phyloP scores from a whole-genome alignment of 2,329 filamentous ascomycete genomes.

The Fusarium duplospermum region DNA sequence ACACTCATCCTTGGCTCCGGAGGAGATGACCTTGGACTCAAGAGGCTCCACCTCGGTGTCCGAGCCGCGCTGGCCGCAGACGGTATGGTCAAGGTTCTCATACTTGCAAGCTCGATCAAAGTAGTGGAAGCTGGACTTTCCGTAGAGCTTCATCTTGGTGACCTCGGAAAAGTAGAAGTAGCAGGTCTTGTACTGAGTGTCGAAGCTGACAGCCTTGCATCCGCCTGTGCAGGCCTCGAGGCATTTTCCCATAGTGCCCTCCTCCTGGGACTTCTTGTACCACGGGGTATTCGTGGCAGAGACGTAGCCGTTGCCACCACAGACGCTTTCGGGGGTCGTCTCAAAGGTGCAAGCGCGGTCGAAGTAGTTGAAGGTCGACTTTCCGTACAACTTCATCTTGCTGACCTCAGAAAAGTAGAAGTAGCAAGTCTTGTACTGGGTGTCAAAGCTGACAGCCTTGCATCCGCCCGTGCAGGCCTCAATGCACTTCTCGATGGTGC shows the following conservation, averaged over 20 bases:
- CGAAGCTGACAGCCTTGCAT: slow-evolving; percentile 2
- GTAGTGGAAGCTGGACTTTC: slow-evolving; percentile 1
- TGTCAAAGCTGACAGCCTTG: slow-evolving; percentile 1
- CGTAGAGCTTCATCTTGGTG: slow-evolving; percentile 1
- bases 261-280: not conserved
- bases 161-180: not conserved
- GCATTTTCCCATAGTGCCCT: not conserved
- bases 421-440: not conserved
- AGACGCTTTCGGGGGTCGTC: not conserved
- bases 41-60: not conserved
- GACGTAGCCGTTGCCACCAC: not conserved
- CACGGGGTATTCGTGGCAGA: not conserved
- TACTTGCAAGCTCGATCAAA: not conserved
- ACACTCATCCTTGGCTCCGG: not conserved
- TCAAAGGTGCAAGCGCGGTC: slow-evolving; percentile 1
- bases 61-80: not conserved
- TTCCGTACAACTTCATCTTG: slow-evolving; percentile 1
- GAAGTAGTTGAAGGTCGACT: not conserved
- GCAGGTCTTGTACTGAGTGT: not conserved
- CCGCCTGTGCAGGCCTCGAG: not conserved
- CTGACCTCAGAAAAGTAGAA: not conserved
- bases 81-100: not conserved
- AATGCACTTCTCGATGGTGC: not conserved
- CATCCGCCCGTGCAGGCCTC: not conserved
- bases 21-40: not conserved